Evolutionary conservation across 2,329 filamentous ascomycete species (phyloP), one percentile per base, ranked within the genome.

Genomic region (Clonostachys solani): DNA sequence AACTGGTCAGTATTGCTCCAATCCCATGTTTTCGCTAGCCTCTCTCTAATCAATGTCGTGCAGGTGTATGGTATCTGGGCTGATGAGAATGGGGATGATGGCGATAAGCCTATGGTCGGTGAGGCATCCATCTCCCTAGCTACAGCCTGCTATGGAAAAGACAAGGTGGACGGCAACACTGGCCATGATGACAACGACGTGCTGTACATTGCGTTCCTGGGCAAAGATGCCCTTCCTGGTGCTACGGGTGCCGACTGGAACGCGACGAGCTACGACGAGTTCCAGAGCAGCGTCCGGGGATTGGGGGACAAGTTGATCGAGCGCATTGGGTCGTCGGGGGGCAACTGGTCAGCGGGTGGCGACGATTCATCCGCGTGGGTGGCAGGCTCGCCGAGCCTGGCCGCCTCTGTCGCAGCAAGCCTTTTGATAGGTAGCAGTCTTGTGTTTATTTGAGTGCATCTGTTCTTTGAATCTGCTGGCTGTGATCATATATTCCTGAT

Each of bases 201-300:
- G 0, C 61, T 86, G 35, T 86, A 78, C 59, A 69, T 86, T 43
- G 83, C 78, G 0, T 86, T 86, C 56, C 67, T 67, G 0, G 81
- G 81, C 2, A 48, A 60, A 1, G 72, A 77, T 8, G 80, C 83
- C 1, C 76, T 83, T 1, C 80, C 80, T 1, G 81, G 80, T 2
- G 61, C 67, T 12, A 58, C 62, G 3, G 71, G 69, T 17, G 81
- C 81, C 0, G 64, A 73, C 23, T 86, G 82, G 82, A 63, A 64
- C 8, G 78, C 81, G 0, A 57, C 59, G 7, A 71, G 60, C 50
- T 74, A 65, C 23, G 61, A 62, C 10, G 68, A 73, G 15, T 84
- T 84, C 52, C 73, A 78, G 60, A 60, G 52, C n/a, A 81, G 76
- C 55, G 74, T 84, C 47, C 59, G 66, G 44, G 54, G 49, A 0